Evolutionary conservation across 2,329 filamentous ascomycete genomes (phyloP).

Genomic region (Alternaria sp.): DNA sequence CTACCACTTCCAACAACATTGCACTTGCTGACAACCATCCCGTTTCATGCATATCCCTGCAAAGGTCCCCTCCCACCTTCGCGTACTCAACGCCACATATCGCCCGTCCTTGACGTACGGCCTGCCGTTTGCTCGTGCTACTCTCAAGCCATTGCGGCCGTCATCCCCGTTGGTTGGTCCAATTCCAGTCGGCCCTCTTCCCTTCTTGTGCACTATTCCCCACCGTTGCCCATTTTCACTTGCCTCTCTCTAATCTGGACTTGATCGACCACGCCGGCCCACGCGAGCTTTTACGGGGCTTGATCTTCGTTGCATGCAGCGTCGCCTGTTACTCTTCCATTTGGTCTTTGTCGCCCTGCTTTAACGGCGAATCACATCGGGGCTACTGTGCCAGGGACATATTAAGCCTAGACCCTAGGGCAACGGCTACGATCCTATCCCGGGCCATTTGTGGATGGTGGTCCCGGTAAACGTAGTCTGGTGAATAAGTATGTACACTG

Average conservation of each 20-base stretch:
- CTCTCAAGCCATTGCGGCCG: conserved; percentile 36
- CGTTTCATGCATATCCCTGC: conserved; percentile 47
- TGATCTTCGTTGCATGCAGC: conserved; percentile 45
- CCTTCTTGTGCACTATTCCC: conserved; percentile 46
- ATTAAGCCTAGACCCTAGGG: conserved; percentile 41
- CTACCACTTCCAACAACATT: conserved; percentile 29
- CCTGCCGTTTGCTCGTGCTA: conserved; percentile 42
- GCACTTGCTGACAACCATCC: conserved; percentile 41
- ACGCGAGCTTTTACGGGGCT: conserved; percentile 44
- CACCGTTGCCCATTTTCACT: conserved; percentile 38
- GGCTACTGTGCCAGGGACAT: conserved; percentile 40
- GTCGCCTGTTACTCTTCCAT: conserved; percentile 35
- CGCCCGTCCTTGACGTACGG: conserved; percentile 43
- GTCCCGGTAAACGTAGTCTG: conserved; percentile 39
- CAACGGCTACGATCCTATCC: conserved; percentile 40
- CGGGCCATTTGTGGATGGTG: conserved; percentile 46
- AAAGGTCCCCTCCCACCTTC: conserved; percentile 35
- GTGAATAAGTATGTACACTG: conserved; percentile 48
- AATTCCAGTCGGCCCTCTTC: conserved; percentile 44
- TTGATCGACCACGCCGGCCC: conserved; percentile 43
- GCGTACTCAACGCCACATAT: conserved; percentile 45
- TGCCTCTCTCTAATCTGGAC: conserved; percentile 37
- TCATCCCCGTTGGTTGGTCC: conserved; percentile 42
- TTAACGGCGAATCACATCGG: conserved; percentile 46
- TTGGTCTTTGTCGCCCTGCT: conserved; percentile 40